Evolutionary conservation across 495 filamentous ascomycete genomes (phyloP).

Genomic region (Penicillium parvum): DNA sequence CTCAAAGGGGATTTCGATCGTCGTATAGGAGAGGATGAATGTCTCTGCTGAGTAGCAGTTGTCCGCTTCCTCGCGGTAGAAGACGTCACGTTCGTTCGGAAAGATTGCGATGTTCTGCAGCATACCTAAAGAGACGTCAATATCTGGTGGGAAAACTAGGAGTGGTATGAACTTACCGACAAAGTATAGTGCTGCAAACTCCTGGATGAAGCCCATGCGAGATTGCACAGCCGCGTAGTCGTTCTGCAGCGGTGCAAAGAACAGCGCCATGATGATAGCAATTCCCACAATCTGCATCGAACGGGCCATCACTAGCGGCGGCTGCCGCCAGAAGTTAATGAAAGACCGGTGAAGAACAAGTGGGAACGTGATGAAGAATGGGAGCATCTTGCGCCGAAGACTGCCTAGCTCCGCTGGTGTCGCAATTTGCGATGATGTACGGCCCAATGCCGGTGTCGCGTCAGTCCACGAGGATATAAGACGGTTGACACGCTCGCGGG

Average conservation of each 20-base stretch:
- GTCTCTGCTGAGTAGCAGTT: conserved; percentile 60
- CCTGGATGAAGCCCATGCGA: conserved; percentile 66
- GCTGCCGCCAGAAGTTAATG: conserved; percentile 65
- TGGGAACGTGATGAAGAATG: conserved; percentile 58
- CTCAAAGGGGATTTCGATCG: conserved; percentile 66
- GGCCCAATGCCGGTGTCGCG: conserved; percentile 18
- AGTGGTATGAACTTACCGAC: conserved; percentile 54
- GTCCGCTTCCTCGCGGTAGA: conserved; percentile 68
- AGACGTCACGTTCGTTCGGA: conserved; percentile 62
- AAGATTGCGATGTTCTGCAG: conserved; percentile 73
- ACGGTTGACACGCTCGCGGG: conserved; percentile 51
- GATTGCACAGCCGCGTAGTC: conserved; percentile 65
- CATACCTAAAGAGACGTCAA: conserved; percentile 52
- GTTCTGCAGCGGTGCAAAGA: conserved; percentile 66
- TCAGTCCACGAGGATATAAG: conserved; percentile 47
- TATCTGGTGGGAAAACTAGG: background rate
- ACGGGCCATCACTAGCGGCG: conserved; percentile 57
- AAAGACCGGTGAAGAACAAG: conserved; percentile 58
- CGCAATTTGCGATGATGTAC: conserved; percentile 40
- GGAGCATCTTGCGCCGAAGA: conserved; percentile 54
- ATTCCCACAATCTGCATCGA: conserved; percentile 65
- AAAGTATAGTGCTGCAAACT: conserved; percentile 66
- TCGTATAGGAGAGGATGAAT: conserved; percentile 64
- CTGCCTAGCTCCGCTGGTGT: conserved; percentile 67
- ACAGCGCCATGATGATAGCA: conserved; percentile 60